Conservation (phyloP, 108 stramenopile species). For the Nannochloropsis oceanica region DNA sequence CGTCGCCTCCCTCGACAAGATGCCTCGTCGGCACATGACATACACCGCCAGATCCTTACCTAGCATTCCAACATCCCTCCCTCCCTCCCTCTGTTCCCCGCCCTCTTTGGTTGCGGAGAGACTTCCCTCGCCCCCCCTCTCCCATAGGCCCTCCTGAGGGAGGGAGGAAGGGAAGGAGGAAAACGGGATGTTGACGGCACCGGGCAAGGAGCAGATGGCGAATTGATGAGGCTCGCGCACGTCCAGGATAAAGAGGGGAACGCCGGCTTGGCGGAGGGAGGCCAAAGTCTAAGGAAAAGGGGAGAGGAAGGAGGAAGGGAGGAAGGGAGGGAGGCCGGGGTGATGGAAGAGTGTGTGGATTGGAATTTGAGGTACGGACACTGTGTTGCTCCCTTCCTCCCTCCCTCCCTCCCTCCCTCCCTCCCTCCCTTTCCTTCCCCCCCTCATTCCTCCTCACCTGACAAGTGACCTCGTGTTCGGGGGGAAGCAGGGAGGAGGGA, state of each 20-base stretch:
- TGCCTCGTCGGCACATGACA: conserved; percentile 29
- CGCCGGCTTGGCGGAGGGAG: background rate
- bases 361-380: background rate
- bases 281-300: background rate
- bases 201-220: conserved; percentile 14
- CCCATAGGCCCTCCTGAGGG: no score
- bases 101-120: no score
- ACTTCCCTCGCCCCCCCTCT: no score
- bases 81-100: background rate
- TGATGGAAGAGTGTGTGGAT: background rate
- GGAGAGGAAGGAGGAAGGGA: background rate
- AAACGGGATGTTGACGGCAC: conserved; percentile 25
- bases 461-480: background rate
- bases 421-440: background rate
- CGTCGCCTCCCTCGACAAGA: conserved; percentile 23
- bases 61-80: background rate
- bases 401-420: background rate
- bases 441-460: background rate
- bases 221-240: conserved; percentile 21
- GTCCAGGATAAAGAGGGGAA: conserved; percentile 26
- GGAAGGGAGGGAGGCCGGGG: background rate
- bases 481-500: background rate
- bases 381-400: background rate
- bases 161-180: background rate
- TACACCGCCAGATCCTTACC: conserved; percentile 8